phyloP scores from a whole-genome alignment of 23 red algal species.

The Cyanidium caldarium region DNA sequence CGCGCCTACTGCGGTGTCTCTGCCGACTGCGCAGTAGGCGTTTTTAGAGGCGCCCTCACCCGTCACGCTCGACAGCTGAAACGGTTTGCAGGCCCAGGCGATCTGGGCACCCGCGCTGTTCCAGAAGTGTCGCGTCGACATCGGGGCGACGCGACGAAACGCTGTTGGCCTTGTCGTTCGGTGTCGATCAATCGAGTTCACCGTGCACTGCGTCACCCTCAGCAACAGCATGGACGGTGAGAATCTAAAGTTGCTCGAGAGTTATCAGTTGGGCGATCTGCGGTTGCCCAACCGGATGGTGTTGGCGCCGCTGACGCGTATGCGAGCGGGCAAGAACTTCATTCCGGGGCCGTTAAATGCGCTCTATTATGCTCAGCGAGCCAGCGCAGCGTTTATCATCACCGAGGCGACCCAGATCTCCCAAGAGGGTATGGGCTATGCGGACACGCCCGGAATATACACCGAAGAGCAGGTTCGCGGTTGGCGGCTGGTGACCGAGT shows the following conservation, averaged over 20 bases:
- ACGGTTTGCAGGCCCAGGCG: too few relatives aligned
- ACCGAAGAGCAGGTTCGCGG: slow-evolving; percentile 11
- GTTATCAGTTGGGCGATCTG: slow-evolving; percentile 34
- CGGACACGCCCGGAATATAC: slow-evolving; percentile 35
- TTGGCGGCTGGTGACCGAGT: slow-evolving; percentile 31
- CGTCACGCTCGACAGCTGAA: too few relatives aligned
- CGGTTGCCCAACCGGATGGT: slow-evolving; percentile 39
- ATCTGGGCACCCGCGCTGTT: too few relatives aligned
- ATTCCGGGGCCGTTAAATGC: slow-evolving; percentile 13
- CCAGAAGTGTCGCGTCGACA: too few relatives aligned
- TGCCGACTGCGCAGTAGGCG: background rate
- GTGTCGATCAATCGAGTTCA: too few relatives aligned
- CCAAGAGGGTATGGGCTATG: slow-evolving; percentile 29
- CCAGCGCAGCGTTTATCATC: slow-evolving; percentile 33
- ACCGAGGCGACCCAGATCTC: slow-evolving; percentile 51
- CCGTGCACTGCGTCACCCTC: too few relatives aligned
- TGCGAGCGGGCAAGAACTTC: slow-evolving; percentile 3
- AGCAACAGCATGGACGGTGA: too few relatives aligned
- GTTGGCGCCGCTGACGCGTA: slow-evolving; percentile 58
- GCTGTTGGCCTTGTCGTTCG: too few relatives aligned
- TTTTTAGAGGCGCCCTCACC: background rate
- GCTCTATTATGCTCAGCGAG: slow-evolving; percentile 50
- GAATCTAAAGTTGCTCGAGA: too few relatives aligned
- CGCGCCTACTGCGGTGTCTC: background rate
- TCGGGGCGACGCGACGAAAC: too few relatives aligned